Conservation (phyloP, 495 filamentous ascomycete species). For the Penicillium simplicissimum region DNA sequence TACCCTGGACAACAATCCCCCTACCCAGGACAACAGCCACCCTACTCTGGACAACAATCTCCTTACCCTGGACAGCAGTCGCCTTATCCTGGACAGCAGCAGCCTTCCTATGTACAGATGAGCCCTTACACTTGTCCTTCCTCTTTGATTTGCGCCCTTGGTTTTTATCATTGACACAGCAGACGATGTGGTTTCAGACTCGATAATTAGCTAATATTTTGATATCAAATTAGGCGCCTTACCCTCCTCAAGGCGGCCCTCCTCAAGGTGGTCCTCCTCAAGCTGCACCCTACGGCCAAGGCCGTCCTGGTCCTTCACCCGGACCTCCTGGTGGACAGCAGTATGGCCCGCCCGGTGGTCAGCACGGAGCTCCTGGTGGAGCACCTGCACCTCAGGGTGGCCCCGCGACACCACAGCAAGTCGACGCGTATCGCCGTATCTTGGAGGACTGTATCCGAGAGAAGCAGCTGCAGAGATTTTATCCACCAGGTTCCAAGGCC, state of each 20-base stretch:
- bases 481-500: constrained; percentile 43
- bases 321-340: constrained; percentile 29
- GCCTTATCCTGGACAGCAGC: constrained; percentile 20
- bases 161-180: background rate
- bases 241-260: constrained; percentile 22
- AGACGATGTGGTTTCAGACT: background rate
- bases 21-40: constrained; percentile 24
- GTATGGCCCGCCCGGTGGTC: constrained; percentile 31
- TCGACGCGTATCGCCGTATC: constrained; percentile 53
- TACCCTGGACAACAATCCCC: constrained; percentile 16
- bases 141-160: constrained; percentile 17
- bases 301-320: constrained; percentile 33
- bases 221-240: constrained; percentile 25
- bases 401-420: constrained; percentile 48
- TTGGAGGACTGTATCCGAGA: constrained; percentile 57
- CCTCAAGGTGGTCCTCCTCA: constrained; percentile 13
- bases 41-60: constrained; percentile 2
- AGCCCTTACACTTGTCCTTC: constrained; percentile 17
- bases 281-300: constrained; percentile 35
- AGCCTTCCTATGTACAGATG: constrained; percentile 34
- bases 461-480: constrained; percentile 57
- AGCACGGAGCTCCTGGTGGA: constrained; percentile 31
- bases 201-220: constrained; percentile 20
- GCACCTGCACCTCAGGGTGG: constrained; percentile 26
- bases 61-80: constrained; percentile 21